These are phyloP conservation scores for Jaenimonas drosophilae DNA, from an alignment of 208 protist species.

Conservation along the genomic window DNA sequence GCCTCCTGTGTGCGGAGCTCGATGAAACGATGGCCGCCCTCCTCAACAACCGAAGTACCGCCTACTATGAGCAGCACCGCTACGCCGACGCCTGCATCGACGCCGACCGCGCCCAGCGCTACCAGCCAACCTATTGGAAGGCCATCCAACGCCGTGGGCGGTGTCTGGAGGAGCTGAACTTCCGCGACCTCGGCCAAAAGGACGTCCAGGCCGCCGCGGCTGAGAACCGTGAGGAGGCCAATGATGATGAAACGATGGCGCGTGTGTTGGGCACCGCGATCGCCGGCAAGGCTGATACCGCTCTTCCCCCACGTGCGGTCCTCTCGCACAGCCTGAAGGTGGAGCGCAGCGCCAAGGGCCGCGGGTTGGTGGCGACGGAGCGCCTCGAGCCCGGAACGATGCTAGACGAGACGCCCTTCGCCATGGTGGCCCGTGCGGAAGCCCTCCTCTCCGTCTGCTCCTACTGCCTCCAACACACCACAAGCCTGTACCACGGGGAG, in stretches of 20 bases:
- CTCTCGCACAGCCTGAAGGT: background rate
- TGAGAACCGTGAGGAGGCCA: slow-evolving; percentile 17
- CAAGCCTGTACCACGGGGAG: slow-evolving; percentile 52
- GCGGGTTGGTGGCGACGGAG: slow-evolving; percentile 22
- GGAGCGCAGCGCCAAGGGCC: slow-evolving; percentile 15
- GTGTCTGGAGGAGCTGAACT: slow-evolving; percentile 55
- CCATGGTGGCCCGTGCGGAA: slow-evolving; percentile 49
- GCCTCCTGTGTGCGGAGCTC: slow-evolving; percentile 55
- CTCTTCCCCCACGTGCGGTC: background rate
- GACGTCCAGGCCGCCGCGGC: slow-evolving; percentile 46
- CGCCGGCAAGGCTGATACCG: background rate
- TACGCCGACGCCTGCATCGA: slow-evolving; percentile 59
- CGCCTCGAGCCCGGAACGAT: slow-evolving; percentile 37
- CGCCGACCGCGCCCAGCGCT: slow-evolving; percentile 30
- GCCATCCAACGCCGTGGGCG: slow-evolving; percentile 57
- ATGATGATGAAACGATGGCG: slow-evolving; percentile 22
- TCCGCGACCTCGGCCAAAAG: slow-evolving; percentile 26
- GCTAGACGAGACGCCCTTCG: slow-evolving; percentile 57
- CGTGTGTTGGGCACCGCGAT: slow-evolving; percentile 23
- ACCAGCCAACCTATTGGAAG: slow-evolving; percentile 60
- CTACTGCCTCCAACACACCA: slow-evolving; percentile 69
- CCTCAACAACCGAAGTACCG: slow-evolving; percentile 70
- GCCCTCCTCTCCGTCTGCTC: slow-evolving; percentile 59
- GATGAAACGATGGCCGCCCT: slow-evolving; percentile 51
- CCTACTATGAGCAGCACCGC: slow-evolving; percentile 40